These are phyloP conservation scores for Dentiscutata heterogama DNA, from an alignment of 371 early-diverging fungal genomes.

Conservation along the genomic window DNA sequence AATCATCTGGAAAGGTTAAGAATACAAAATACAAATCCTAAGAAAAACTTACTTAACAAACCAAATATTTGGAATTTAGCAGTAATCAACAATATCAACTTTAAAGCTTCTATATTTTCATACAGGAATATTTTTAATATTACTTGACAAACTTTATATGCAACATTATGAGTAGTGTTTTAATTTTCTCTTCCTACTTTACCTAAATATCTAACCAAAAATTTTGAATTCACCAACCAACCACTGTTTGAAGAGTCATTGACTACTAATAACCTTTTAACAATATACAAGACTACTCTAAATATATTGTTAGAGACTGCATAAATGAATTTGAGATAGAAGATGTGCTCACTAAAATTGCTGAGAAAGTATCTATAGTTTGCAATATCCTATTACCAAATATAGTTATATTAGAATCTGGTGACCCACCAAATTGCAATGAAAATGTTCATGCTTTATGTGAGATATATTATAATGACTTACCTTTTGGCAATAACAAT, in stretches of 20 bases:
- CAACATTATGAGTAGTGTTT: no score
- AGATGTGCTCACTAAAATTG: slow-evolving; percentile 2
- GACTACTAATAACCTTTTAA: no score
- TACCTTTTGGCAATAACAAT: not conserved
- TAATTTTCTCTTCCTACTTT: no score
- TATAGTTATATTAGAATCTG: not conserved
- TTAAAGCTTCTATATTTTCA: slow-evolving; percentile 10
- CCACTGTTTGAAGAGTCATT: no score
- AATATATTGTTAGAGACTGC: not conserved
- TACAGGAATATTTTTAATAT: slow-evolving; percentile 22
- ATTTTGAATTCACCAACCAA: no score
- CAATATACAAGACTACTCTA: no score
- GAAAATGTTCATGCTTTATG: not conserved
- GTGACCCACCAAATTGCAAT: not conserved
- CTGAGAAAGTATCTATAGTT: no score
- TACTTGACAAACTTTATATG: not conserved
- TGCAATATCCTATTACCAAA: not conserved
- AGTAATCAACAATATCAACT: slow-evolving; percentile 37
- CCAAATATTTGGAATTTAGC: no score
- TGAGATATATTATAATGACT: slow-evolving; percentile 14
- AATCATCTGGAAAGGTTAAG: not conserved
- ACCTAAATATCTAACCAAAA: no score
- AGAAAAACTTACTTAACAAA: not conserved
- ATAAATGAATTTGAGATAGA: not conserved
- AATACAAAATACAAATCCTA: not conserved